Base-by-base conservation (phyloP, 1,284 basidiomycete species). In the Microbotryum violaceum region DNA sequence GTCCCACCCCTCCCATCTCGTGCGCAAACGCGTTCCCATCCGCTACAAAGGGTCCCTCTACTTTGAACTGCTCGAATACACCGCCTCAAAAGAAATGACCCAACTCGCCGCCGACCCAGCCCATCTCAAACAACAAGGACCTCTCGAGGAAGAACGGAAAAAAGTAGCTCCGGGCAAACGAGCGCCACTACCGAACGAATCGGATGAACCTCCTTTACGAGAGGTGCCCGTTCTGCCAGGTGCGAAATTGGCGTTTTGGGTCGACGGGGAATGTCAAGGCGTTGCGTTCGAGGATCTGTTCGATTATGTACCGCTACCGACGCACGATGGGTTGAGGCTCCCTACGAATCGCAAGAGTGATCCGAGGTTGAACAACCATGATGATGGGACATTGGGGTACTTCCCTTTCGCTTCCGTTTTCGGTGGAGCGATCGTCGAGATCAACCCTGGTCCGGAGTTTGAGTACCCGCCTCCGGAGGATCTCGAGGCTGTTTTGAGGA, bases 31-130 rank as follows among this genome's bases (percentile, higher is more conserved):
- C 56, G 87, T 93, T 58, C 84, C 93, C 2, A 94, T 99, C 73
- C 87, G 90, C 61, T 91, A 91, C 78, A 93, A 93, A 75, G 89
- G 89, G n/a, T 91, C 94, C 75, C 85, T 91, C 65, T 94, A 96
- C 74, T 97, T 97, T 74, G 96, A 99, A 76, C 86, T 85, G 66
- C 81, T 91, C 68, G 94, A 98, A 75, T 97, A 97, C 74, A 78
- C 85, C 2, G 83, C 85, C 61, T 84, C 82, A n/a, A 94, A 93
- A 74, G 96, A 98, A 78, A 98, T 99, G 96, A 82, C 84, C 29
- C 80, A 74, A 47, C 72, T 81, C 25, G 78, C 79, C 65, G 14
- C 73, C 74, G 44, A 70, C 57, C 8, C 80, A 6, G 76, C 78
- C 42, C 37, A 42, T 18, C 78, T 78, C 46, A 87, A 87, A 20